phyloP scores from a whole-genome alignment of 176 grass and related monocot genomes.

The Rhipidocladum racemiflorum region DNA sequence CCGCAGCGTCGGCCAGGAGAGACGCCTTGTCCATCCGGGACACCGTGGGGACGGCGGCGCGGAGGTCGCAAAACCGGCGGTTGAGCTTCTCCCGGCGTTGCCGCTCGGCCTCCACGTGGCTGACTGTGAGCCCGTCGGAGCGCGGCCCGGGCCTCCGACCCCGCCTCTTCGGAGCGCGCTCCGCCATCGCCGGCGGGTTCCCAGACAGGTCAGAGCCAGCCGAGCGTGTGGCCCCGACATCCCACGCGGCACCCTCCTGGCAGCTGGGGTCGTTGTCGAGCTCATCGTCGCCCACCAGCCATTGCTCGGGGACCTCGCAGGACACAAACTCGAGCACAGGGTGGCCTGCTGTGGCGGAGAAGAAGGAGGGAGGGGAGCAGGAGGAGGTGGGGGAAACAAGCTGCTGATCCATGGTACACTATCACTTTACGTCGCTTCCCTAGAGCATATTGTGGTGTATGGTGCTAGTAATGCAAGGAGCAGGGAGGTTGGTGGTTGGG shows the following conservation, averaged over 20 bases:
- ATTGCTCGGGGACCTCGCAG: slow-evolving; percentile 30
- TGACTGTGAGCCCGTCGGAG: background rate
- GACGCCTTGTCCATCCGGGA: slow-evolving; percentile 77
- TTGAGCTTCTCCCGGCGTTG: slow-evolving; percentile 59
- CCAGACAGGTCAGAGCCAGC: slow-evolving; percentile 14
- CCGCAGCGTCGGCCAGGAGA: slow-evolving; percentile 47
- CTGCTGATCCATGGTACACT: background rate
- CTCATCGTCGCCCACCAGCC: slow-evolving; percentile 1
- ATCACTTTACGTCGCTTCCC: background rate
- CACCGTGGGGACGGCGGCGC: slow-evolving; percentile 52
- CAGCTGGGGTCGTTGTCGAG: background rate
- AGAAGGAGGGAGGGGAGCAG: slow-evolving; percentile 1
- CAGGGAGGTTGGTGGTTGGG: background rate
- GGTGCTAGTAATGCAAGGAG: background rate
- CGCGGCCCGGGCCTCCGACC: background rate
- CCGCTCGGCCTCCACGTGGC: slow-evolving; percentile 58
- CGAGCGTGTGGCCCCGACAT: background rate
- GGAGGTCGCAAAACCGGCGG: slow-evolving; percentile 58
- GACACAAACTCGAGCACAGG: slow-evolving; percentile 20
- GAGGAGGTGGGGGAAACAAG: background rate
- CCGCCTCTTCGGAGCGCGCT: background rate
- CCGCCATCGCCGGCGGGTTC: background rate
- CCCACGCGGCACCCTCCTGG: background rate
- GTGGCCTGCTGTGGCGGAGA: background rate
- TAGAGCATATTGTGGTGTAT: background rate